A percentile compares a stretch with the other conserved stretches of the same genome.
Conservation (phyloP, 2,329 filamentous ascomycete species). For the Niveomyces coronatus region DNA sequence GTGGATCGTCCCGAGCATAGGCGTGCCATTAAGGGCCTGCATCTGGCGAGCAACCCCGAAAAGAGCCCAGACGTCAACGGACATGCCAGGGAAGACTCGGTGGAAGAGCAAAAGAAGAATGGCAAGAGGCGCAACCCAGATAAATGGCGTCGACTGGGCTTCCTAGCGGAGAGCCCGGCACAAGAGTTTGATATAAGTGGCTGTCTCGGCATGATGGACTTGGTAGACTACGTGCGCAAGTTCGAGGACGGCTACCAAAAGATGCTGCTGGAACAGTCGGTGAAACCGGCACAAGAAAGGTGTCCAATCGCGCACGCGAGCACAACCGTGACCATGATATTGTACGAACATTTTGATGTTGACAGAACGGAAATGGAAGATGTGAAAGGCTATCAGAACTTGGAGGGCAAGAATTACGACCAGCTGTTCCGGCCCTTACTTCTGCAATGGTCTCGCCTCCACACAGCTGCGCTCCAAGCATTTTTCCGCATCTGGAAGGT, state of each 20-base stretch:
- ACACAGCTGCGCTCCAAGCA: slow-evolving; percentile 73
- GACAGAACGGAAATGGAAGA: slow-evolving; percentile 76
- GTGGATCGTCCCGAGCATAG: slow-evolving; percentile 82
- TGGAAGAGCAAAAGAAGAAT: slow-evolving; percentile 40
- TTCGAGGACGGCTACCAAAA: slow-evolving; percentile 92
- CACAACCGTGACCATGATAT: slow-evolving; percentile 71
- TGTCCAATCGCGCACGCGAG: slow-evolving; percentile 85
- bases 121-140: slow-evolving; percentile 71
- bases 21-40: slow-evolving; percentile 73
- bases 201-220: slow-evolving; percentile 93
- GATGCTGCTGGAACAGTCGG: slow-evolving; percentile 78
- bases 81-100: slow-evolving; percentile 26
- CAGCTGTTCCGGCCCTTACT: slow-evolving; percentile 78
- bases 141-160: slow-evolving; percentile 88
- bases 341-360: slow-evolving; percentile 95
- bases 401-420: slow-evolving; percentile 73
- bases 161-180: slow-evolving; percentile 79
- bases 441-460: slow-evolving; percentile 85
- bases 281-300: slow-evolving; percentile 57
- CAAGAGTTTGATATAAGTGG: slow-evolving; percentile 78
- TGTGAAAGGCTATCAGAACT: slow-evolving; percentile 59
- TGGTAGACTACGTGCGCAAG: slow-evolving; percentile 86
- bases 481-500: slow-evolving; percentile 92
- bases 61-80: slow-evolving; percentile 27
- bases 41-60: slow-evolving; percentile 70